Evolutionary conservation across 257 asterid species (phyloP).

Genomic region (Solanum pennellii): DNA sequence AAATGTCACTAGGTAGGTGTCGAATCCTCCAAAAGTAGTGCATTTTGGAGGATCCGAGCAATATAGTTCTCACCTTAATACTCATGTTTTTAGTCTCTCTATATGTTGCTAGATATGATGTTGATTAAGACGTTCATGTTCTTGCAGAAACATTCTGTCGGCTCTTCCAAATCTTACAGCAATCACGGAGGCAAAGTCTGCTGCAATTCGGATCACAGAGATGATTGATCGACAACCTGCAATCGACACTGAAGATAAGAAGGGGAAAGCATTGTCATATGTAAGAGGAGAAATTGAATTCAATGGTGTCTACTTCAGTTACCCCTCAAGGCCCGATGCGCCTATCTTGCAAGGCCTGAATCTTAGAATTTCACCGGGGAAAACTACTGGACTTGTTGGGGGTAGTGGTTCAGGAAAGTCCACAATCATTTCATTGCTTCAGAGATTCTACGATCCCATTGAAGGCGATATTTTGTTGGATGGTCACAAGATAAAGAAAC

Average conservation of each 20-base stretch:
- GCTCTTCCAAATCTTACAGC: constrained; percentile 82
- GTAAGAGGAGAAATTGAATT: constrained; percentile 74
- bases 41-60: not conserved
- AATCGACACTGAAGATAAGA: constrained; percentile 56
- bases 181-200: constrained; percentile 63
- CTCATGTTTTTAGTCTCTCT: not conserved
- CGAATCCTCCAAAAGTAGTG: not conserved
- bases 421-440: constrained; percentile 50
- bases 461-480: constrained; percentile 66
- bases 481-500: constrained; percentile 56
- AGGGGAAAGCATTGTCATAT: constrained; percentile 72
- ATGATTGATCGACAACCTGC: constrained; percentile 55
- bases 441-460: constrained; percentile 63
- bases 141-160: constrained; percentile 51
- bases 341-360: constrained; percentile 47
- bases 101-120: not conserved
- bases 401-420: constrained; percentile 83
- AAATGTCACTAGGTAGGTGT: not conserved
- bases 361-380: constrained; percentile 50
- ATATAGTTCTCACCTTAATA: not conserved
- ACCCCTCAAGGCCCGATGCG: constrained; percentile 64
- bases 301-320: constrained; percentile 49
- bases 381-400: constrained; percentile 61
- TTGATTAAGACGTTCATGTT: not conserved
- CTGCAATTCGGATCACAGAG: constrained; percentile 58